Conservation (phyloP, 106 monocot species). For the Triglochin maritima region DNA sequence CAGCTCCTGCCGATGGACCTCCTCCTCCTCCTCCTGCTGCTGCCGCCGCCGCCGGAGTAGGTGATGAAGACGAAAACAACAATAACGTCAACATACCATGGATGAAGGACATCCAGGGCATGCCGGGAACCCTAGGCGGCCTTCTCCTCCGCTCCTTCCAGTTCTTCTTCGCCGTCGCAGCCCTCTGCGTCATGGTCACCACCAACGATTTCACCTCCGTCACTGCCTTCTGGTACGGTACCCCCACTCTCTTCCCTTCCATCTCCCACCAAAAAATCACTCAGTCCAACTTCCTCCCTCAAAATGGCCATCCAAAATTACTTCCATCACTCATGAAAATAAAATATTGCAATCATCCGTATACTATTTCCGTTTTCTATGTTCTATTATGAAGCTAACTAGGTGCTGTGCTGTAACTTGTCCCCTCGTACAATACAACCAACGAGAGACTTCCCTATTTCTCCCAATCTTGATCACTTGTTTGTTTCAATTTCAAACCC, state of each 20-base stretch:
- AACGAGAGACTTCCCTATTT: no score
- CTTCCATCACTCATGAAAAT: neutral
- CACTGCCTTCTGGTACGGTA: constrained; percentile 72
- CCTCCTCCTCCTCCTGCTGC: neutral
- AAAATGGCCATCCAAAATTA: neutral
- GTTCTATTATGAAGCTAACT: no score
- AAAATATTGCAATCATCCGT: neutral
- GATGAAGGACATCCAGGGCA: constrained; percentile 89
- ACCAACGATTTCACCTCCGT: constrained; percentile 83
- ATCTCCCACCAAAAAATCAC: no score
- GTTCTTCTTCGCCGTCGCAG: constrained; percentile 57
- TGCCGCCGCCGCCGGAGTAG: neutral
- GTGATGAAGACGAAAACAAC: constrained; percentile 1
- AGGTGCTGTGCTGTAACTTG: no score
- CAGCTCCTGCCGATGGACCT: neutral
- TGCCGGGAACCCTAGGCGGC: constrained; percentile 75
- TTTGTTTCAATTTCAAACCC: no score
- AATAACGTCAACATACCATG: constrained; percentile 31
- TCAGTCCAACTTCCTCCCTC: no score
- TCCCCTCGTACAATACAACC: no score
- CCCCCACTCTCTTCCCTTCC: no score
- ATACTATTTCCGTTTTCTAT: no score
- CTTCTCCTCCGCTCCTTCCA: constrained; percentile 62
- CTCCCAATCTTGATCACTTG: no score
- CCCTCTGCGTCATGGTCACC: constrained; percentile 71